Conservation (phyloP, 495 filamentous ascomycete species). For the Aspergillus affinis region DNA sequence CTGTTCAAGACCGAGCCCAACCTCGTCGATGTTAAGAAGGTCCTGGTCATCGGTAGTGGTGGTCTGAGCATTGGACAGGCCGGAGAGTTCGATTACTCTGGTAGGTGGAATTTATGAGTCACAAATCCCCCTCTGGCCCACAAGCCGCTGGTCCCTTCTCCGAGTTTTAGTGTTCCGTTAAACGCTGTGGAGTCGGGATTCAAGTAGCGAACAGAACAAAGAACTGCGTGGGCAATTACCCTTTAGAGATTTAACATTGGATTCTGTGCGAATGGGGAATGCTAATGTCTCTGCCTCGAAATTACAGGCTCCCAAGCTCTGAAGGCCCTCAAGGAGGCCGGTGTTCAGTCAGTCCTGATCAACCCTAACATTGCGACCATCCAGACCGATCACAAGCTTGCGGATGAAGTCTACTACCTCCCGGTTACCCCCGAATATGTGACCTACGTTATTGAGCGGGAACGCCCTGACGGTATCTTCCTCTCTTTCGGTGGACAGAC, state of each 20-base stretch:
- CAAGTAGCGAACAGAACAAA: not conserved
- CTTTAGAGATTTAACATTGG: not conserved
- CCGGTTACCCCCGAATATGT: conserved; percentile 96
- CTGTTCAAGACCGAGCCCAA: conserved; percentile 70
- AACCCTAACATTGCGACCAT: conserved; percentile 99
- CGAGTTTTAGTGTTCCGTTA: not conserved
- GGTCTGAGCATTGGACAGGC: conserved; percentile 98
- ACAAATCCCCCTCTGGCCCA: not conserved
- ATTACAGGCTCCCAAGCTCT: conserved; percentile 59
- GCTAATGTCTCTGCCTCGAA: conserved; percentile 57
- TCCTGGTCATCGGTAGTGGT: conserved; percentile 91
- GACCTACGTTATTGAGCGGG: conserved; percentile 91
- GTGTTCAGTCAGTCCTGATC: conserved; percentile 91
- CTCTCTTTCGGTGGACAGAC: conserved; percentile 97
- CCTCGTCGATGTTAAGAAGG: conserved; percentile 90
- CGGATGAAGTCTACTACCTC: conserved; percentile 98
- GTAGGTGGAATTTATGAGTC: conserved; percentile 53
- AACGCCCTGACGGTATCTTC: conserved; percentile 95
- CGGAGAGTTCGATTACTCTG: conserved; percentile 98
- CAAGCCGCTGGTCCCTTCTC: not conserved
- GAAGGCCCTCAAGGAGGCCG: conserved; percentile 94
- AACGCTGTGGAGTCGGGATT: not conserved
- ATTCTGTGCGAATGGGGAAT: not conserved
- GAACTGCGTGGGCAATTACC: not conserved
- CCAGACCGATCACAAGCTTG: conserved; percentile 91